Evolutionary conservation across 1,139 yeast species (phyloP).

Genomic region (Debaryomyces sp.): DNA sequence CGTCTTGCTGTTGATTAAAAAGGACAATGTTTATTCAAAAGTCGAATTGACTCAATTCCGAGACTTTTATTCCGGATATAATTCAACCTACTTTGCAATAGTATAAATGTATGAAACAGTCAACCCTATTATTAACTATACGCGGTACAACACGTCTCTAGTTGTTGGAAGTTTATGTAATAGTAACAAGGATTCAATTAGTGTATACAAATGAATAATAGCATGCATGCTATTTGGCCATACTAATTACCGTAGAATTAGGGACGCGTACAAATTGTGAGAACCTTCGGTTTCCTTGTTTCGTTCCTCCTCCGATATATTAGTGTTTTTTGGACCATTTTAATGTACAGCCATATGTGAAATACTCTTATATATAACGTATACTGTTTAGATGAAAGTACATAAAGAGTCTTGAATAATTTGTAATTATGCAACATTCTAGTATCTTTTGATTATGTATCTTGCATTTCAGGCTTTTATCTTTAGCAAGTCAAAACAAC

Average conservation of each 20-base stretch:
- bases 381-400: background rate
- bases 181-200: background rate
- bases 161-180: background rate
- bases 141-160: background rate
- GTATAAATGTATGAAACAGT: background rate
- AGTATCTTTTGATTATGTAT: background rate
- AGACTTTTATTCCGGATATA: constrained; percentile 2
- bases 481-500: background rate
- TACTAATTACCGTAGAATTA: background rate
- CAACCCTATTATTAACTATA: background rate
- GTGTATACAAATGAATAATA: background rate
- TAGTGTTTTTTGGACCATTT: background rate
- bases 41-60: constrained; percentile 10
- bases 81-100: background rate
- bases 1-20: constrained; percentile 2
- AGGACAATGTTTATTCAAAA: constrained; percentile 3
- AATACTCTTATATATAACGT: background rate
- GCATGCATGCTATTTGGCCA: background rate
- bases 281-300: background rate
- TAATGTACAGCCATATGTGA: background rate
- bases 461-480: background rate
- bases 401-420: background rate
- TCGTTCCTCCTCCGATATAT: background rate
- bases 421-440: background rate
- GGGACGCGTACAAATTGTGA: background rate